phyloP scores from a whole-genome alignment of 2,329 filamentous ascomycete genomes.

The Dactylellina haptotyla region DNA sequence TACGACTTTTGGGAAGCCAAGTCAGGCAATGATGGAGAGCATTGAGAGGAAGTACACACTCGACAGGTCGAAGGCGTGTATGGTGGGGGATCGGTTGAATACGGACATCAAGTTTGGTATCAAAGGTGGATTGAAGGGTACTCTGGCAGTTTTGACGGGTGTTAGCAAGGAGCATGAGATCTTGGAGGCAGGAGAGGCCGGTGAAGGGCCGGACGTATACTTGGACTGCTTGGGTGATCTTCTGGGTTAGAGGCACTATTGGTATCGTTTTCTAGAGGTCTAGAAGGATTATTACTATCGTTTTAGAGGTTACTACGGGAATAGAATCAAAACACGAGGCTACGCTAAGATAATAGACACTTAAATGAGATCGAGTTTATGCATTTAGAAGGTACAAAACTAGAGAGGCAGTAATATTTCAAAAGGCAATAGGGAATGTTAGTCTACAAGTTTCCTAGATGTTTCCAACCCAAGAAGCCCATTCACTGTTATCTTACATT shows the following conservation, averaged over 20 bases:
- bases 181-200: conserved; percentile 71
- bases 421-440: no score
- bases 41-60: conserved; percentile 96
- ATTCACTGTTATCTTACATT: no score
- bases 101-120: conserved; percentile 97
- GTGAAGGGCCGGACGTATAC: conserved; percentile 79
- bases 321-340: no score
- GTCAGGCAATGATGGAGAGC: conserved; percentile 99
- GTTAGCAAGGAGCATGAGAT: conserved; percentile 82
- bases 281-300: background rate
- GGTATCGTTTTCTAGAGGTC: background rate
- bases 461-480: no score
- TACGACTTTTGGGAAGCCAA: conserved; percentile 87
- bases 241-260: conserved; percentile 21
- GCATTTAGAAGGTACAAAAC: no score
- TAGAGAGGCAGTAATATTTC: no score
- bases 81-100: conserved; percentile 93
- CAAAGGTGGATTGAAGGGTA: conserved; percentile 88
- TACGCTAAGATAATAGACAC: no score
- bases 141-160: conserved; percentile 88
- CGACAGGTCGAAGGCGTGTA: conserved; percentile 84
- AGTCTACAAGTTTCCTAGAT: no score
- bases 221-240: conserved; percentile 82
- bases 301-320: background rate
- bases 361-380: no score